Base-by-base conservation (phyloP, 1,284 basidiomycete genomes). In the Malassezia sympodialis region DNA sequence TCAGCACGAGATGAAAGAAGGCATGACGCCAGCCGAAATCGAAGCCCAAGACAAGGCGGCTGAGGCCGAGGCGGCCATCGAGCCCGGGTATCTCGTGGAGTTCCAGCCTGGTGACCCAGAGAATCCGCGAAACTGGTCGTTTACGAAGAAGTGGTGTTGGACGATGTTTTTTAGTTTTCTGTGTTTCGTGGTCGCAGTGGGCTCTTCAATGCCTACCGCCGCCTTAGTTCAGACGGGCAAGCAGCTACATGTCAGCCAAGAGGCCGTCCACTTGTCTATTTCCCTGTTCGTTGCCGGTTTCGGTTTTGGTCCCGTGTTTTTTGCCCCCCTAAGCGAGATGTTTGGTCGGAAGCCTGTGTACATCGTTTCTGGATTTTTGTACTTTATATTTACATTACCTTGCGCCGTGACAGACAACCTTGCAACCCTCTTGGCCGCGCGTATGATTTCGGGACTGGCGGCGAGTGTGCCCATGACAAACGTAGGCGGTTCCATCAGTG, bases 401-500 rank as follows among this genome's bases (percentile, higher is more conserved):
- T 62, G 63, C 26, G 65, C 62, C 5, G 37, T 63, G 5, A 55
- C 60, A 19, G 47, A 53, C 34, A 63, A 67, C 39, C 35, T 61
- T 21, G 48, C 41, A 11, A 65, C 61, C 0, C 43, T 67, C 8
- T 49, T 67, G 14, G 56, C 63, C n/a, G 51, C 51, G 24, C 60
- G 65, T 3, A 58, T 65, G 28, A 51, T 66, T 35, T 58, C 56
- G n/a, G 62, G 62, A 7, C 47, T 66, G 30, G 49, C 40, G 4
- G 49, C 49, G 7, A 31, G 28, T 34, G 40, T 41, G 30, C 40
- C 39, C 14, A 51, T 42, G 40, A 51, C 49, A 11, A 58, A 65
- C 14, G 66, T 66, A 11, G 67, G 67, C 6, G 67, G 67, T 32
- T 63, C 66, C 6, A 51, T 69, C 21, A 52, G 59, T 40, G 67